A percentile compares a stretch with the other conserved stretches of the same genome.
These are phyloP conservation scores for Cyberlindnera bimundalis DNA, from an alignment of 805 yeast genomes.

Conservation along the genomic window DNA sequence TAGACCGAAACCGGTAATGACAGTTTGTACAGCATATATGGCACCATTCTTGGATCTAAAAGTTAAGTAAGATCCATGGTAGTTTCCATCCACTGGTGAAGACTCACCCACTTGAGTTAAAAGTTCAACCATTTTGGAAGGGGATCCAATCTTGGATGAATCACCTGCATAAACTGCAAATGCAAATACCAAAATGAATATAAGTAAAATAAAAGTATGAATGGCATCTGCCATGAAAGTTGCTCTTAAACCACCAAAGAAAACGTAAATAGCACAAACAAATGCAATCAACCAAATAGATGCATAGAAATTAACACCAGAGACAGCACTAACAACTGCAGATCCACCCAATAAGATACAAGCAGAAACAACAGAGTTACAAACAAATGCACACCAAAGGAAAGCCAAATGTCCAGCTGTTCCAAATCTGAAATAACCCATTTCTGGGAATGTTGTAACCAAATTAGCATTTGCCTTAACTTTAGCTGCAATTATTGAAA, in stretches of 20 bases:
- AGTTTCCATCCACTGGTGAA: conserved; percentile 34
- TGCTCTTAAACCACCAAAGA: not conserved
- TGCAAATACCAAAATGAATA: not conserved
- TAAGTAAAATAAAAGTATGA: not conserved
- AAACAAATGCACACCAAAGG: conserved; percentile 33
- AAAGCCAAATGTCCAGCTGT: conserved; percentile 36
- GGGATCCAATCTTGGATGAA: not conserved
- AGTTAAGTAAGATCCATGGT: conserved; percentile 35
- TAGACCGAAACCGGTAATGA: conserved; percentile 30
- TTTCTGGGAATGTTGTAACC: conserved; percentile 40
- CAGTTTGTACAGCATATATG: too few species aligned
- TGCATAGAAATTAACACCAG: not conserved
- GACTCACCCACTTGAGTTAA: conserved; percentile 30
- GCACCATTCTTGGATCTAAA: conserved; percentile 35
- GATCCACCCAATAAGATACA: not conserved
- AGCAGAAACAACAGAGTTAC: conserved; percentile 37
- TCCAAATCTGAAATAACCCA: conserved; percentile 40
- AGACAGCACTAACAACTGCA: not conserved
- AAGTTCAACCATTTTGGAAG: not conserved
- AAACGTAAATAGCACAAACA: not conserved
- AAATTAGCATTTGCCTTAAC: conserved; percentile 35
- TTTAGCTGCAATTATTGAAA: conserved; percentile 34
- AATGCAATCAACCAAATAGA: not conserved
- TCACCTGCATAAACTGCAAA: not conserved
- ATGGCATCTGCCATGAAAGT: not conserved